Base-by-base conservation (phyloP, 495 filamentous ascomycete genomes). In the Trichoderma asperelloides region DNA sequence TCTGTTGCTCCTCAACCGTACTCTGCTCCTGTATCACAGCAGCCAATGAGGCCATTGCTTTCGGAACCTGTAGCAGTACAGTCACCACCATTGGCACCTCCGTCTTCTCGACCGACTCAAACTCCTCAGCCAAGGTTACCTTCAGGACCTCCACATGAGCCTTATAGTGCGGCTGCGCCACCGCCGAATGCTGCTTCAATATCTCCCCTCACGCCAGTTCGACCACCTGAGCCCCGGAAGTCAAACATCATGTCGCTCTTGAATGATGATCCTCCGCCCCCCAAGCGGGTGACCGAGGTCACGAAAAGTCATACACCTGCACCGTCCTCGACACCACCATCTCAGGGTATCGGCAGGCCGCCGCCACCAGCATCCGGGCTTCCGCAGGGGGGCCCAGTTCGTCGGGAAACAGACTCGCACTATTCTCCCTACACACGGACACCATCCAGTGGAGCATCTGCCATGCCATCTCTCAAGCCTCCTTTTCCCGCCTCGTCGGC, bases 231-330 rank as follows among this genome's bases (percentile, higher is more conserved):
- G 68, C 72, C 67, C 15, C 71, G 77, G n/a, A 81, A 81, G 68
- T 82, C 78, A 63, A 82, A 69, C n/a, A 69, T 83, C 65, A 80
- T 82, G 76, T 77, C 79, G n/a, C 70, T 83, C 62, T 71, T 83
- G 25, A 83, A 83, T 69, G 78, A 82, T 49, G 81, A 82, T 27
- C 74, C 76, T n/a, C 76, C 79, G 13, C 73, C 79, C 13, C 67
- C 75, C 64, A 81, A 81, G 71, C 73, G 81, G 64, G 69, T 81
- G 28, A 62, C 55, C 63, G 80, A 83, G 23, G 72, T 81, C 13
- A 68, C 78, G 39, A 65, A 60, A 27, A 60, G 11, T 27, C 39
- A 66, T 11, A 41, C 70, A n/a, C 57, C 71, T 8, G 49, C 69
- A 23, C 78, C 79, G 68, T 77, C 73, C 41, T 75, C 81, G 7